Evolutionary conservation across 306 rosid genomes (phyloP), one percentile per base, ranked within the genome.

Genomic region (Vigna reflexopilosa): DNA sequence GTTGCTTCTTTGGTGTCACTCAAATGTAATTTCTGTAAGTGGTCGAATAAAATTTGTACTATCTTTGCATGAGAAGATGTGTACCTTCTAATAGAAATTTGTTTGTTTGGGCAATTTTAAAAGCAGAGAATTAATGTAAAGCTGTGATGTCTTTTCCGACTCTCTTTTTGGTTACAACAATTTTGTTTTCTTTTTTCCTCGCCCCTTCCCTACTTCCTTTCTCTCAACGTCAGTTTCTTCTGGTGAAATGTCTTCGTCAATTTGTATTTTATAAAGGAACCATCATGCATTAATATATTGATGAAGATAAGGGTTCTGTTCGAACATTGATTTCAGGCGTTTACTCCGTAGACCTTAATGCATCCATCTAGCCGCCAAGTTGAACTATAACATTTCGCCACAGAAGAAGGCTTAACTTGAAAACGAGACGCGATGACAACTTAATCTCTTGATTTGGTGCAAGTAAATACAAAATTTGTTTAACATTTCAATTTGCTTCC

Each of bases 11-110:
- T 80, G 67, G 67, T 64, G 12, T 40, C 38, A 30, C 59, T 32
- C 8, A 40, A 30, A 9, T 75, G 59, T 69, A 36, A n/a, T 38
- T 67, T n/a, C 47, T 3, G 8, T 56, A 7, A 28, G 6, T 16
- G 22, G 11, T 79, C 4, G 22, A 70, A 79, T 79, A 79, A 71
- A 50, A 22, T 22, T 70, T 22, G 45, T 32, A 32, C 5, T 6
- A 32, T 12, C 14, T 45, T 26, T 52, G 26, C 24, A 54, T 58
- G n/a, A 12, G 7, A 12, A 72, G 3, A 3, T 30, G 7, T 7
- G 11, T 26, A 10, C 8, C 47, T 28, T n/a, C 32, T 0, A 40
- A 38, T 72, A 15, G 1, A 22, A 12, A 2, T 22, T n/a, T 55
- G 14, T 13, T 22, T 38, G 38, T 22, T 72, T 71, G 20, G 0